Evolutionary conservation across 257 asterid genomes (phyloP), one percentile per base, ranked within the genome.

Genomic region (Solanum lycopersicoides): DNA sequence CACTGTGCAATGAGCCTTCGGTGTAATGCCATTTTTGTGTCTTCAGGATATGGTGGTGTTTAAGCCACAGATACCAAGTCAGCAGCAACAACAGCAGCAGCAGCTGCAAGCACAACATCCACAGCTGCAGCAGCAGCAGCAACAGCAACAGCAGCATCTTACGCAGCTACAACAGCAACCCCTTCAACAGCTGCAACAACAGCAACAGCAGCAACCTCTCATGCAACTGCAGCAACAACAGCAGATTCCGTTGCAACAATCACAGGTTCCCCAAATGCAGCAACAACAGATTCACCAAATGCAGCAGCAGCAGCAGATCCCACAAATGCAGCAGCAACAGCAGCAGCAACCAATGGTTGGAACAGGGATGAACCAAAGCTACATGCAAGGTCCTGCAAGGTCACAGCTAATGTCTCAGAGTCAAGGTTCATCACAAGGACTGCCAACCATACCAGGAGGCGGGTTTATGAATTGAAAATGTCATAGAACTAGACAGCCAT

Each of bases 1-100:
- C 59, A 75, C 21, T 12, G 34, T 21, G 37, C 83, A 45, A 28
- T 45, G 65, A 28, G 28, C 41, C 42, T 80, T 47, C 18, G 50
- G 15, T 30, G 68, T 80, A 80, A 80, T 80, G 85, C 41, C 28
- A 5, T 37, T 79, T 77, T 79, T 20, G n/a, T 80, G 66, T 86
- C 86, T 86, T 50, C 89, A 97, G 99, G 99, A 97, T 90, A 97
- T 96, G 99, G 99, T 97, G 35, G 99, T 95, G 59, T 96, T 97
- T 89, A 96, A 97, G 93, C 98, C 99, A 69, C 99, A 95, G 92
- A 94, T 93, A 90, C 93, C 98, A 3, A 92, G 90, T 88, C 95
- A 89, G 75, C 95, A 92, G 73, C 94, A 92, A 47, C 92, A 88
- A 34, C 92, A 87, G 9, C 92, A 90, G 42, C 92, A 56, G 34